These are phyloP conservation scores for Saccharomycopsis malanga DNA, from an alignment of 805 yeast genomes.

Conservation along the genomic window DNA sequence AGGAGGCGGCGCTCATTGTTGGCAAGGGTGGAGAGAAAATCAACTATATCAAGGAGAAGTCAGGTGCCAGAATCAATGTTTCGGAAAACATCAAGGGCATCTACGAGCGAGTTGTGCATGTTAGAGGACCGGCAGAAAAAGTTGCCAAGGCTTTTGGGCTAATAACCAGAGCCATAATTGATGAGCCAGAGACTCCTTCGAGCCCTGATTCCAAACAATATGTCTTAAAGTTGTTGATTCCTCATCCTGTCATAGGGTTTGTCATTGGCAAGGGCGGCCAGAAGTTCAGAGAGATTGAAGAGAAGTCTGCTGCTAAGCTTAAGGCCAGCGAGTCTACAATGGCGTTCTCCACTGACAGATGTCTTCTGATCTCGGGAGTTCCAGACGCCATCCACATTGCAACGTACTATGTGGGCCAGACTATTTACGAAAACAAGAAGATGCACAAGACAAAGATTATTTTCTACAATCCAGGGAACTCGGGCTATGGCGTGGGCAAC, in stretches of 20 bases:
- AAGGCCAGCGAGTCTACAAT: constrained; percentile 66
- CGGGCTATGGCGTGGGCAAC: constrained; percentile 21
- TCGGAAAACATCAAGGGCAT: constrained; percentile 66
- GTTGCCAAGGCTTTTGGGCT: constrained; percentile 80
- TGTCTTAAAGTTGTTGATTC: constrained; percentile 56
- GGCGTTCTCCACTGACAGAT: constrained; percentile 72
- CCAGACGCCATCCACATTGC: constrained; percentile 88
- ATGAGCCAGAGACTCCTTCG: constrained; percentile 60
- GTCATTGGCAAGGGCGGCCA: constrained; percentile 74
- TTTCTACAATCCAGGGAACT: constrained; percentile 46
- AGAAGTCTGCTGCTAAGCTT: constrained; percentile 68
- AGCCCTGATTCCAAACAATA: constrained; percentile 46
- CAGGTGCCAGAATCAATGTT: constrained; percentile 60
- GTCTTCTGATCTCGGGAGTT: constrained; percentile 64
- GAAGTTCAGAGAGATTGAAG: constrained; percentile 74
- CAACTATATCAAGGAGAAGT: constrained; percentile 51
- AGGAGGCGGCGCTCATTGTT: constrained; percentile 67
- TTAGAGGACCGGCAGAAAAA: constrained; percentile 67
- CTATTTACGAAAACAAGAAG: constrained; percentile 54
- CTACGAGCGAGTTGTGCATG: constrained; percentile 67
- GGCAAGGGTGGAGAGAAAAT: constrained; percentile 79
- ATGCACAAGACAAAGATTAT: constrained; percentile 47
- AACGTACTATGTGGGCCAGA: constrained; percentile 63
- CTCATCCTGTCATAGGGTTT: constrained; percentile 74
- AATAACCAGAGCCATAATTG: constrained; percentile 56